Evolutionary conservation across 805 yeast genomes (phyloP).

Genomic region (Cyberlindnera mrakii): DNA sequence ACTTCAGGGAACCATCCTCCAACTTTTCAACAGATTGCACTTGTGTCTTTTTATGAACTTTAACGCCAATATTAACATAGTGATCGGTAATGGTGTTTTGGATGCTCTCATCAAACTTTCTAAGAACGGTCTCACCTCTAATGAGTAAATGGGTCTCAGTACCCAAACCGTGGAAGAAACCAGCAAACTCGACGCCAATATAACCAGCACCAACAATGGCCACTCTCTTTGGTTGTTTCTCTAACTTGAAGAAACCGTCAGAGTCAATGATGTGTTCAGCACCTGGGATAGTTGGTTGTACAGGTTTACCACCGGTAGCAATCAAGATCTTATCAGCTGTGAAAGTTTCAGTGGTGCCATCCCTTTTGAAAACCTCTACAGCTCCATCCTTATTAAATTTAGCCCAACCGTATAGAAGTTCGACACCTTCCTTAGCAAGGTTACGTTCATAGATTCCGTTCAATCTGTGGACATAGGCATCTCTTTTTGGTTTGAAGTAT

Average conservation of each 20-base stretch:
- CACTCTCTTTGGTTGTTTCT: slow-evolving; percentile 80
- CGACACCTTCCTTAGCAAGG: slow-evolving; percentile 83
- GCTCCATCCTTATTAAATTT: slow-evolving; percentile 61
- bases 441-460: slow-evolving; percentile 93
- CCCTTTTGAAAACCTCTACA: slow-evolving; percentile 71
- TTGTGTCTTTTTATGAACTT: slow-evolving; percentile 64
- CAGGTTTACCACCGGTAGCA: slow-evolving; percentile 91
- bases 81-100: slow-evolving; percentile 74
- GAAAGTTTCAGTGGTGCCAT: slow-evolving; percentile 49
- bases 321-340: slow-evolving; percentile 80
- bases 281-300: slow-evolving; percentile 72
- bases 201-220: slow-evolving; percentile 98
- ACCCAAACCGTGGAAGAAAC: slow-evolving; percentile 86
- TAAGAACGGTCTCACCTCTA: slow-evolving; percentile 85
- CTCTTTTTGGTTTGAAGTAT: slow-evolving; percentile 77
- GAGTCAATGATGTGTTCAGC: slow-evolving; percentile 79
- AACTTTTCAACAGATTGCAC: slow-evolving; percentile 43
- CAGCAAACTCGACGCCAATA: slow-evolving; percentile 93
- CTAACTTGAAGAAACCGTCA: slow-evolving; percentile 84
- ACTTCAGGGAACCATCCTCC: slow-evolving; percentile 42
- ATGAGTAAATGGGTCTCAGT: slow-evolving; percentile 81
- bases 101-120: slow-evolving; percentile 80
- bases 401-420: slow-evolving; percentile 82
- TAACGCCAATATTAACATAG: slow-evolving; percentile 75
- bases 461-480: slow-evolving; percentile 80